phyloP scores from a whole-genome alignment of 129 eudicot species.

The Artemisia tridentata region DNA sequence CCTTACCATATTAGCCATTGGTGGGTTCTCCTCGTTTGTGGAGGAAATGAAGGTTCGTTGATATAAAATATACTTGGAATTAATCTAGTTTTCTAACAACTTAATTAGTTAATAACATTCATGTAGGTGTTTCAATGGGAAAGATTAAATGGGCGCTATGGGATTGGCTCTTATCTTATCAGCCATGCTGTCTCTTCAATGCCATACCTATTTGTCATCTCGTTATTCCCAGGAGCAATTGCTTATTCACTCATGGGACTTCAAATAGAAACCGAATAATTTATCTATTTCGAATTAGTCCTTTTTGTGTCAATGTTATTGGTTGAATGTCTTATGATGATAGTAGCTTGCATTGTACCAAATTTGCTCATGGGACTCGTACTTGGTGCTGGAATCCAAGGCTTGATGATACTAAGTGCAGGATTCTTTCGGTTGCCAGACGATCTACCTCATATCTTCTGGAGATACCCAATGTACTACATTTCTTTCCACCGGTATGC shows the following conservation, averaged over 20 bases:
- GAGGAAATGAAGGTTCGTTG: conserved; percentile 65
- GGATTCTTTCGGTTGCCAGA: background rate
- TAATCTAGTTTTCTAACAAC: background rate
- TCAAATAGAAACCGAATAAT: conserved; percentile 35
- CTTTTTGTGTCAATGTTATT: conserved; percentile 43
- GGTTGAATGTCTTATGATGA: conserved; percentile 72
- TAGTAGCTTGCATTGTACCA: conserved; percentile 60
- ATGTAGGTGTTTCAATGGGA: conserved; percentile 43
- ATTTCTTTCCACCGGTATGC: conserved; percentile 44
- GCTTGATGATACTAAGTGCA: conserved; percentile 5
- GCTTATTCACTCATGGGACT: conserved; percentile 46
- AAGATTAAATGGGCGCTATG: conserved; percentile 56
- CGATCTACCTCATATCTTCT: conserved; percentile 35
- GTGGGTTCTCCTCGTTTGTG: conserved; percentile 75
- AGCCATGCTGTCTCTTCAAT: conserved; percentile 47
- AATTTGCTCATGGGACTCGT: conserved; percentile 62
- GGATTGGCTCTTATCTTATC: conserved; percentile 36
- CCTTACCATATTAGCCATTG: conserved; percentile 60
- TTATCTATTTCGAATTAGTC: conserved; percentile 33
- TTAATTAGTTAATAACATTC: too few relatives aligned
- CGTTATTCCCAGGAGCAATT: conserved; percentile 40
- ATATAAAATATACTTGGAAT: background rate
- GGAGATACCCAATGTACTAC: conserved; percentile 52
- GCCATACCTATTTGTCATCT: conserved; percentile 39
- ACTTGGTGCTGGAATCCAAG: conserved; percentile 49